Base-by-base conservation (phyloP, 768 basidiomycete genomes). In the Leccinum subgranulosum region DNA sequence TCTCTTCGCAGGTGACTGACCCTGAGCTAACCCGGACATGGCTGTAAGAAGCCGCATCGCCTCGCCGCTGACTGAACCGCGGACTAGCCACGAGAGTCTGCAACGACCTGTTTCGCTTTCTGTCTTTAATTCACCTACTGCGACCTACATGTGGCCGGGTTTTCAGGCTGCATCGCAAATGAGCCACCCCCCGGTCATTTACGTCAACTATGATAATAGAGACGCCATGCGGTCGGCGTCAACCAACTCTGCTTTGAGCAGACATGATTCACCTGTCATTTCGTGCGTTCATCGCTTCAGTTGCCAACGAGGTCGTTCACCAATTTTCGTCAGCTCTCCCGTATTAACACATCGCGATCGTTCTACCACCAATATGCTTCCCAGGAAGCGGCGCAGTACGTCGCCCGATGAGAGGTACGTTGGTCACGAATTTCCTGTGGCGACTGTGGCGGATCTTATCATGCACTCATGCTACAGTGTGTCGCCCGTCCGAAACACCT, bases 101-200 rank as follows among this genome's bases (percentile, higher is more conserved):
- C 72, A 70, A 58, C 73, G 66, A 66, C 73, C 71, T 36, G 67
- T 74, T 50, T 71, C 73, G 49, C 68, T 79, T 53, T 75, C 76
- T 23, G 72, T 77, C 51, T 77, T 77, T 67, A 74, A 76, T 64
- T 73, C 76, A 48, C 72, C 76, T 49, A 77, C 74, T 54, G 75
- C 79, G 58, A 76, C 77, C 48, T 82, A 74, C 66, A 71, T 74
- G 65, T 82, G 79, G 80, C 77, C 78, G n/a, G 71, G 66, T 56
- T 74, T 81, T 58, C 70, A 73, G 61, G 70, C 77, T 60, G 75
- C 77, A 25, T 81, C 77, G 34, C 71, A 76, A 64, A 78, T 77
- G 75, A 66, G 62, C 52, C 64, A 71, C 58, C 70, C 68, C 51
- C 78, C 79, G 28, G 65, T 73, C 53, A 66, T 76, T 60, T 77